Base-by-base conservation (phyloP, 345 rosid species). In the Eucalyptus microcorys region DNA sequence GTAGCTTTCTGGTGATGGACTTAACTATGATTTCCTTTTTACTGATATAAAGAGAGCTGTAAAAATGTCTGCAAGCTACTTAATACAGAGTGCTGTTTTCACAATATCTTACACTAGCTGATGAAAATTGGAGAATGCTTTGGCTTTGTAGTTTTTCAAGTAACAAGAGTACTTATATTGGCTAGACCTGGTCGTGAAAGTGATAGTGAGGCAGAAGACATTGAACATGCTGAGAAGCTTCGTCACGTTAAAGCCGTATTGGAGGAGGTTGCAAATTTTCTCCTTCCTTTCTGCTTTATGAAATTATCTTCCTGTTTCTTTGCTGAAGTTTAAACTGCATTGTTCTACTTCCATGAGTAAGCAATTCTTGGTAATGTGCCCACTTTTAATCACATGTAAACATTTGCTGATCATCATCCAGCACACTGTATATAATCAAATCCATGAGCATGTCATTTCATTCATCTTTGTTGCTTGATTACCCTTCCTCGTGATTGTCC, bases 201-300 rank as follows among this genome's bases (percentile, higher is more conserved):
- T 95, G 99, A 98, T 87, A 97, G 96, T 89, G 99, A 98, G 94
- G 98, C 99, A 76, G 99, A 98, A 93, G 99, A 96, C 92, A 88
- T 95, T 89, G 99, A 98, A 93, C 99, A 98, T 91, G 99, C 99
- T 90, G 99, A 98, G 93, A 98, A 97, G 95, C 97, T 98, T 93
- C 98, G 98, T 55, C 99, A 96, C 92, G 99, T 98, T 76, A 98
- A 97, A 95, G 99, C 97, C 52, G 99, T 97, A 86, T 98, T 98
- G 88, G 99, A 97, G 92, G 99, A 98, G 99, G 99, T 97, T 87
- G 90, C 84, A 86, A 12, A 86, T 64, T 87, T 22, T 42, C 55
- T 81, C 27, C 45, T 76, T 76, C 45, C 47, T 79, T 87, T 86
- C 86, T 68, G n/a, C 85, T 88, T 83, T 87, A 61, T 85, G 64